Evolutionary conservation across 2,329 filamentous ascomycete species (phyloP).

Genomic region (Xylaria sp.): DNA sequence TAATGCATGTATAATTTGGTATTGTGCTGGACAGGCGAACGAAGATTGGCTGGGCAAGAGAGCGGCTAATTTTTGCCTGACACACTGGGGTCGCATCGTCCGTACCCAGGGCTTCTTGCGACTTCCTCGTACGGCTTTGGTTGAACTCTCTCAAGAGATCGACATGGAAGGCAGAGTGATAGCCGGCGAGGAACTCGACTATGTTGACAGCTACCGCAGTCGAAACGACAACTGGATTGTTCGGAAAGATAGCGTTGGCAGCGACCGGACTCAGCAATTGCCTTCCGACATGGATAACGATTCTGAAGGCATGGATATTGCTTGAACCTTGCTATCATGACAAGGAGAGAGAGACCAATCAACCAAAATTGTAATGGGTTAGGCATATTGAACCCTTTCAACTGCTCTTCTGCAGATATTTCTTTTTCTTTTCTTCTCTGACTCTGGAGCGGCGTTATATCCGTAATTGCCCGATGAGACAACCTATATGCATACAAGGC

Average conservation of each 20-base stretch:
- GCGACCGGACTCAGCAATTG: constrained; percentile 66
- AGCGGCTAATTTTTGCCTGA: constrained; percentile 88
- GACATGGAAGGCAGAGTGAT: constrained; percentile 93
- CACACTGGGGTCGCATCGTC: constrained; percentile 94
- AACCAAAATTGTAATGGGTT: not conserved
- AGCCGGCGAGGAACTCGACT: constrained; percentile 83
- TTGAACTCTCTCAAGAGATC: constrained; percentile 93
- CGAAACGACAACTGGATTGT: constrained; percentile 57
- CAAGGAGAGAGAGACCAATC: not conserved
- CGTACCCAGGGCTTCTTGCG: constrained; percentile 87
- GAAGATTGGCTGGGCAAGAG: constrained; percentile 95
- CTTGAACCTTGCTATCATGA: constrained; percentile 37
- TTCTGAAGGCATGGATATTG: constrained; percentile 72
- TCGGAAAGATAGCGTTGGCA: constrained; percentile 70
- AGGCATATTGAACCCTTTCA: constrained; percentile 5
- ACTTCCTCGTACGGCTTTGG: constrained; percentile 80
- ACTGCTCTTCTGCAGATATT: not conserved
- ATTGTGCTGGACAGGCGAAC: constrained; percentile 87
- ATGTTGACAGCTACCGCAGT: constrained; percentile 62
- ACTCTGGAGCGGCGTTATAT: constrained; percentile 20
- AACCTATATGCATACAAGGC: constrained; percentile 6
- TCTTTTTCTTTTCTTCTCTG: constrained; percentile 21
- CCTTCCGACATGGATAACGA: constrained; percentile 68
- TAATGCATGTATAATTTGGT: constrained; percentile 95
- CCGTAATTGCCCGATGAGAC: constrained; percentile 8